Evolutionary conservation across 2,329 filamentous ascomycete species (phyloP).

Genomic region (Ambrosiella cleistominuta): DNA sequence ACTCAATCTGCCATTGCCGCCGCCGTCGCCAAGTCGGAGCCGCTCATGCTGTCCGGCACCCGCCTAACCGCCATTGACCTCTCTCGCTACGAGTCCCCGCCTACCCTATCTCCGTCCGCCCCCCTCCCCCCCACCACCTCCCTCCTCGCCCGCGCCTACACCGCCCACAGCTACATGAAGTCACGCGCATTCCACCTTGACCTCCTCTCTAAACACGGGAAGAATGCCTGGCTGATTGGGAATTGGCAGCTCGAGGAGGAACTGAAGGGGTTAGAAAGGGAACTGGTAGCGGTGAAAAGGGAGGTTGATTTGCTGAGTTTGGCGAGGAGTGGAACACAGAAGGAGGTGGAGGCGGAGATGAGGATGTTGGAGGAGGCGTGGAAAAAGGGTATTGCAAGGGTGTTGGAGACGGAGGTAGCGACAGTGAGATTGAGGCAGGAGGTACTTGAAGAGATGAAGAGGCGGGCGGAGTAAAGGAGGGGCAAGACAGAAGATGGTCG

Average conservation of each 20-base stretch:
- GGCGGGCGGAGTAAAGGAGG: conserved; percentile 6
- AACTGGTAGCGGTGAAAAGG: conserved; percentile 49
- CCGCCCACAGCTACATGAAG: conserved; percentile 33
- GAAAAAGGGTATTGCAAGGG: conserved; percentile 58
- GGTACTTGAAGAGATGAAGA: conserved; percentile 44
- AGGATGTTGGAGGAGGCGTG: conserved; percentile 57
- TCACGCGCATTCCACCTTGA: conserved; percentile 39
- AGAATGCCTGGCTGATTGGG: conserved; percentile 77
- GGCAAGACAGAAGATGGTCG: neutral
- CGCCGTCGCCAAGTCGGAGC: no score
- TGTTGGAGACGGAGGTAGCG: conserved; percentile 76
- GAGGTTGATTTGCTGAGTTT: conserved; percentile 60
- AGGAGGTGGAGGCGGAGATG: conserved; percentile 55
- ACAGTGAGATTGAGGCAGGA: conserved; percentile 53
- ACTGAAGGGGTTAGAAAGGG: conserved; percentile 50
- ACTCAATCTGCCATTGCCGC: conserved; percentile 37
- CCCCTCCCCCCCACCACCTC: conserved; percentile 30
- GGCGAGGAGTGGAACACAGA: conserved; percentile 51
- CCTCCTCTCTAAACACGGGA: conserved; percentile 65
- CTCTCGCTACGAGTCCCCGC: conserved; percentile 63
- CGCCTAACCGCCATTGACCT: conserved; percentile 53
- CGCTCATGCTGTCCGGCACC: no score
- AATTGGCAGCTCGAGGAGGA: conserved; percentile 68
- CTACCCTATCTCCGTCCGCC: conserved; percentile 25
- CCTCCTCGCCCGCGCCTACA: conserved; percentile 38